Evolutionary conservation across 208 protist species (phyloP).

Genomic region (Trypanosomatidae sp.): DNA sequence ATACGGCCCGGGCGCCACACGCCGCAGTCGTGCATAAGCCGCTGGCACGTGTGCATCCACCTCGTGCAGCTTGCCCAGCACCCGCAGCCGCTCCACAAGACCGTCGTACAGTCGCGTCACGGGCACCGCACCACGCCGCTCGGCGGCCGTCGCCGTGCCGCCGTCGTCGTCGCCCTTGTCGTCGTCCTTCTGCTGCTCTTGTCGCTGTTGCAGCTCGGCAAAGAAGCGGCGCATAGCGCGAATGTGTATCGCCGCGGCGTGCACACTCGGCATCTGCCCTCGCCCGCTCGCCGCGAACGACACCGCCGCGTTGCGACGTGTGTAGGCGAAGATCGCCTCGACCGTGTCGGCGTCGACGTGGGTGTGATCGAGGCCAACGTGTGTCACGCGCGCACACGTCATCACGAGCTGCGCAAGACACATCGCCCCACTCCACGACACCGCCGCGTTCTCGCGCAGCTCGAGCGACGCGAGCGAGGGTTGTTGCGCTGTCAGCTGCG

Average conservation of each 20-base stretch:
- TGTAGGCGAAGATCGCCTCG: constrained; percentile 33
- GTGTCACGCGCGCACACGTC: constrained; percentile 33
- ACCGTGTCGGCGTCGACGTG: constrained; percentile 12
- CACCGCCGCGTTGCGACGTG: constrained; percentile 33
- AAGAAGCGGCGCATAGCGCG: constrained; percentile 58
- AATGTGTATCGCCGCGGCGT: constrained; percentile 45
- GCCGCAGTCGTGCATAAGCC: too few relatives aligned
- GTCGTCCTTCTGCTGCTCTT: too few relatives aligned
- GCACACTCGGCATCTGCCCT: constrained; percentile 17
- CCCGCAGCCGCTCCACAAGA: neutral
- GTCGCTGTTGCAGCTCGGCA: constrained; percentile 1
- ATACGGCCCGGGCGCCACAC: too few relatives aligned
- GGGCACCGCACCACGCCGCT: constrained; percentile 1
- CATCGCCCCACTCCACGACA: constrained; percentile 75
- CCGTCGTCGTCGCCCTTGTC: too few relatives aligned
- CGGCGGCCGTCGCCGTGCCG: constrained; percentile 10
- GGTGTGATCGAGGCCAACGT: constrained; percentile 26
- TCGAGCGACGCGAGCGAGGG: constrained; percentile 38
- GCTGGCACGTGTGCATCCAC: constrained; percentile 9
- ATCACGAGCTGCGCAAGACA: constrained; percentile 37
- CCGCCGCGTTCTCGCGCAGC: constrained; percentile 36
- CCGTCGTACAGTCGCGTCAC: too few relatives aligned
- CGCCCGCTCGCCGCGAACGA: constrained; percentile 8
- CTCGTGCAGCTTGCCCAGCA: constrained; percentile 1
- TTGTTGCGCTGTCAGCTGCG: constrained; percentile 41